Conservation (phyloP, 1,284 basidiomycete species). For the Xanthoconium separans region DNA sequence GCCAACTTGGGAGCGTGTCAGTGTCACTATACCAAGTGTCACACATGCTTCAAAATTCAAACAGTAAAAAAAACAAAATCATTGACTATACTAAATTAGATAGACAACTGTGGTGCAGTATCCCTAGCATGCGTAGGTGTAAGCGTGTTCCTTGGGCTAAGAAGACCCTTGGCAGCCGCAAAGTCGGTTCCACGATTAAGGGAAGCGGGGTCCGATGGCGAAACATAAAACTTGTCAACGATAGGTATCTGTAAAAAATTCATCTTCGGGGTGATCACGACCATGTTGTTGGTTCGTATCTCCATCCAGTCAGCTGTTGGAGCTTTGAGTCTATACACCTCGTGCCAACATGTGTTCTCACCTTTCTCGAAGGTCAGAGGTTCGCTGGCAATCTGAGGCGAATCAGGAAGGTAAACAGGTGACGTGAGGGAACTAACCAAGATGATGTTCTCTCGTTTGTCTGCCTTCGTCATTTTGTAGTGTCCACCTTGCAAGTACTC, state of each 20-base stretch:
- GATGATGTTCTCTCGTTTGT: slow-evolving; percentile 94
- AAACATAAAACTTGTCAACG: slow-evolving; percentile 86
- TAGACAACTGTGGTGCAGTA: slow-evolving; percentile 18
- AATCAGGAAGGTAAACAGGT: slow-evolving; percentile 9
- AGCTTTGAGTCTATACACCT: neutral
- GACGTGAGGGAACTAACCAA: slow-evolving; percentile 49
- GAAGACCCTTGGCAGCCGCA: slow-evolving; percentile 70
- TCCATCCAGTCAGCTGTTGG: slow-evolving; percentile 90
- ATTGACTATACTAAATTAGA: slow-evolving; percentile 14
- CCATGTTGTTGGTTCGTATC: slow-evolving; percentile 92
- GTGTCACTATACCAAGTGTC: neutral
- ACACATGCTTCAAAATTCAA: neutral
- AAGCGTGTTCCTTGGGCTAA: slow-evolving; percentile 49
- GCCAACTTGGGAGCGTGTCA: neutral
- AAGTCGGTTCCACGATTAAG: slow-evolving; percentile 65
- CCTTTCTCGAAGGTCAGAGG: slow-evolving; percentile 94
- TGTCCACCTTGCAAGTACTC: slow-evolving; percentile 87
- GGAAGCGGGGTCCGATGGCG: slow-evolving; percentile 72
- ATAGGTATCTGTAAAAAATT: slow-evolving; percentile 95
- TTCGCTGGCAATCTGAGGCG: slow-evolving; percentile 75
- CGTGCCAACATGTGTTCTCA: slow-evolving; percentile 33
- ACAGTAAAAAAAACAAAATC: too few species aligned
- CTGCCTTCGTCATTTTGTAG: slow-evolving; percentile 94
- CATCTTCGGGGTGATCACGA: slow-evolving; percentile 90
- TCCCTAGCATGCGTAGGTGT: slow-evolving; percentile 19